Conservation (phyloP, 805 yeast genomes). For the Yamadazyma paraphyllophila region DNA sequence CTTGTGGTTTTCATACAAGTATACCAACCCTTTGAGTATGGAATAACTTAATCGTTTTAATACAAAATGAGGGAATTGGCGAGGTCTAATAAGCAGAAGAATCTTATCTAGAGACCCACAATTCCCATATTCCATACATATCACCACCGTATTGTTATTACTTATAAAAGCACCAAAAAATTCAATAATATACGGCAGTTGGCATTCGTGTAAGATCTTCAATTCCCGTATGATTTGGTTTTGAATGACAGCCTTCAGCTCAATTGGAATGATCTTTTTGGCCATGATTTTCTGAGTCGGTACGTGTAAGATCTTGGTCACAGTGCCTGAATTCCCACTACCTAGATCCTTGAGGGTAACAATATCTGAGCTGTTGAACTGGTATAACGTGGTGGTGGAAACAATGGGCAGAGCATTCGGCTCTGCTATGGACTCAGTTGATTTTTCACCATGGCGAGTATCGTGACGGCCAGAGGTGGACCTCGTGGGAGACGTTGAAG, state of each 20-base stretch:
- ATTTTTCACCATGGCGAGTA: constrained; percentile 1
- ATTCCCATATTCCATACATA: constrained; percentile 95
- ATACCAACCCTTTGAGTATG: constrained; percentile 77
- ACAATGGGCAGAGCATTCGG: constrained; percentile 25
- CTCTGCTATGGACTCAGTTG: neutral
- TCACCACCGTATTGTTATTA: constrained; percentile 65
- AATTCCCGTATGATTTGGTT: constrained; percentile 86
- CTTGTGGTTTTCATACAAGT: constrained; percentile 77
- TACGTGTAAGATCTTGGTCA: constrained; percentile 79
- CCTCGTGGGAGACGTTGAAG: constrained; percentile 42
- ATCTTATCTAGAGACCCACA: constrained; percentile 90
- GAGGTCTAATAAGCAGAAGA: constrained; percentile 28
- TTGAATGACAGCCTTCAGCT: constrained; percentile 72
- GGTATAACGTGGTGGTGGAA: constrained; percentile 26
- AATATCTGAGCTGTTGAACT: constrained; percentile 54
- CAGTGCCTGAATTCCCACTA: constrained; percentile 92
- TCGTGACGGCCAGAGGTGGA: constrained; percentile 19
- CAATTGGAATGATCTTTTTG: constrained; percentile 81
- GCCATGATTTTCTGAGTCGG: constrained; percentile 92
- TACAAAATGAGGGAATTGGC: constrained; percentile 55
- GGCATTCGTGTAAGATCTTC: constrained; percentile 87
- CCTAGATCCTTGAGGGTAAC: constrained; percentile 78
- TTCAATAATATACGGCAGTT: constrained; percentile 76
- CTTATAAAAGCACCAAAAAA: constrained; percentile 88
- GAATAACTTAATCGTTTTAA: constrained; percentile 72